Base-by-base conservation (phyloP, 2,329 filamentous ascomycete species). In the Clonostachys solani region DNA sequence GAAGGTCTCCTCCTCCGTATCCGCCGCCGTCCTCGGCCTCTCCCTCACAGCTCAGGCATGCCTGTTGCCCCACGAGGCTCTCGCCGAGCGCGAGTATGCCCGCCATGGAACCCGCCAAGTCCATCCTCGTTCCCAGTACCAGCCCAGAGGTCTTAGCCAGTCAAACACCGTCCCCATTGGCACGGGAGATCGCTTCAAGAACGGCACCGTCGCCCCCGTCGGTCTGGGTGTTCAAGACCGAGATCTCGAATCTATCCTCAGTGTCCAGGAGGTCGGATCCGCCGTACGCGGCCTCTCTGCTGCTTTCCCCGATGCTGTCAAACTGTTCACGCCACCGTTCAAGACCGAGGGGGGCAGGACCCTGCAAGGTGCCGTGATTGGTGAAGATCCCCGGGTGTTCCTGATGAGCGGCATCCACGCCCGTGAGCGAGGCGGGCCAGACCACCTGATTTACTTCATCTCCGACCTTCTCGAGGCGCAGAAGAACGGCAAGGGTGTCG, bases 361-460 rank as follows among this genome's bases (percentile, higher is more conserved):
- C 5, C 60, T 72, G 16, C 55, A 63, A 18, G 73, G 68, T 7
- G 65, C 58, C n/a, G 66, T 66, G 47, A 64, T 78, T 34, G 75
- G 76, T 18, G 67, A 67, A 16, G 65, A 66, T 6, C 74, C 75
- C 54, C 68, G 72, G 35, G 69, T 79, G 29, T 78, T 77, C 56
- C 61, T 83, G 48, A 74, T 74, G 49, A 72, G 72, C 40, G 76
- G 68, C 23, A 72, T 81, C 42, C 80, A 83, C 54, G 75, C 79
- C 9, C 75, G 80, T 19, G 80, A 83, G 61, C 73, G 80, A 10
- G 79, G 78, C 23, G 75, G 72, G 0, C 70, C 78, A 0, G 80
- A 83, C 55, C 68, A 75, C 49, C 64, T 82, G 13, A 60, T 83
- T 40, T 81, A 81, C 66, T 81, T 80, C 62, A 65, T 81, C 33